Evolutionary conservation across 148 eudicot genomes (phyloP), one percentile per base, ranked within the genome.

Genomic region (Cornus kousa): DNA sequence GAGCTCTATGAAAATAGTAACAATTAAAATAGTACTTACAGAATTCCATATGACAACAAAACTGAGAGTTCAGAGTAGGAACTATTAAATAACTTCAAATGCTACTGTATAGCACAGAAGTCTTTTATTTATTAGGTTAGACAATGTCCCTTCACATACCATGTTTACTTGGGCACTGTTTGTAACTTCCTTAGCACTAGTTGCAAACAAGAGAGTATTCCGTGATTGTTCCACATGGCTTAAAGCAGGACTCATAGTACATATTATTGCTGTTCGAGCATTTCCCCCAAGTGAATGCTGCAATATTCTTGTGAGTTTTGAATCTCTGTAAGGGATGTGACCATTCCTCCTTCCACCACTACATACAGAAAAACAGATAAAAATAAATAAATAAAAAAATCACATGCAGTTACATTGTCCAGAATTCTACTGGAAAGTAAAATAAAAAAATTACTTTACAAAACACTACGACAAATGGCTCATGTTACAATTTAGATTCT

Each of bases 211-310:
- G 71, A 97, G 88, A n/a, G 99, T 94, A 80, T 94, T 91, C 60
- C 98, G 88, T 71, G 99, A 94, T 85, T 97, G 99, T 39, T 97
- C 99, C 76, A 91, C 88, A 85, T 94, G 98, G 81, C 97, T 97
- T 76, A 97, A 71, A 80, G 99, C 99, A 71, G 99, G 97, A 84
- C 99, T 97, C 82, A 97, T 80, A 20, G 99, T 97, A 84, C 99
- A 97, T 67, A 97, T 89, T n/a, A 97, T 97, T 67, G 99, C 99
- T 60, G 99, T 97, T 23, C 98, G 85, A 69, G 99, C 97, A 82
- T 97, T 94, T 82, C 99, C 99, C 48, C 99, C 99, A 35, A 97
- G 94, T 32, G 99, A 94, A 81, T 94, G 68, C 87, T 97, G 99
- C 80, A 97, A 85, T 79, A 97, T 97, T 71, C 99, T 88, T 2